phyloP scores from a whole-genome alignment of 2,329 filamentous ascomycete species.

The Aspergillus sp. region DNA sequence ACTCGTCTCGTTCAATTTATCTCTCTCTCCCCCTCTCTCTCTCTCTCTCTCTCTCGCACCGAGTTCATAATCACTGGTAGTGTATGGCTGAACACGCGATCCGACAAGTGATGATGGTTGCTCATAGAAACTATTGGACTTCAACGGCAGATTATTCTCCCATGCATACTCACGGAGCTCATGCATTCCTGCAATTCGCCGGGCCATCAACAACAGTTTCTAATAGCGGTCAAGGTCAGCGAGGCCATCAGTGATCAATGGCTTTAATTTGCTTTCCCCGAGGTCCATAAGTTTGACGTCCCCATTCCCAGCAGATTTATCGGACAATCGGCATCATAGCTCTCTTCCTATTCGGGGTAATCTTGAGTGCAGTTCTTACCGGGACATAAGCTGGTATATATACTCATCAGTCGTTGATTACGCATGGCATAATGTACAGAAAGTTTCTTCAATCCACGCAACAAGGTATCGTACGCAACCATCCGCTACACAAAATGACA shows the following conservation, averaged over 20 bases:
- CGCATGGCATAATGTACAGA: too few species aligned
- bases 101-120: background rate
- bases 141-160: background rate
- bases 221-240: slow-evolving; percentile 3
- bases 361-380: background rate
- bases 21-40: background rate
- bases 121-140: background rate
- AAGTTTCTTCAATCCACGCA: too few species aligned
- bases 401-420: too few species aligned
- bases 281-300: background rate
- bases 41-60: background rate
- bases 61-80: background rate
- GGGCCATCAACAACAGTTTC: slow-evolving; percentile 5
- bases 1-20: background rate
- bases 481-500: background rate
- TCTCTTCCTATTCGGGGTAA: background rate
- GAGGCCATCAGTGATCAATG: background rate
- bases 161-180: background rate
- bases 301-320: background rate
- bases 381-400: too few species aligned
- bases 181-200: slow-evolving; percentile 1
- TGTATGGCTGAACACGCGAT: background rate
- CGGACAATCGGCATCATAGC: background rate
- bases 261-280: background rate
- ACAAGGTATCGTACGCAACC: too few species aligned